Percentiles rank a stretch among this genome's conserved stretches.
Conservation (phyloP, 371 early-diverging fungal species). For the Lichtheimia corymbifera region DNA sequence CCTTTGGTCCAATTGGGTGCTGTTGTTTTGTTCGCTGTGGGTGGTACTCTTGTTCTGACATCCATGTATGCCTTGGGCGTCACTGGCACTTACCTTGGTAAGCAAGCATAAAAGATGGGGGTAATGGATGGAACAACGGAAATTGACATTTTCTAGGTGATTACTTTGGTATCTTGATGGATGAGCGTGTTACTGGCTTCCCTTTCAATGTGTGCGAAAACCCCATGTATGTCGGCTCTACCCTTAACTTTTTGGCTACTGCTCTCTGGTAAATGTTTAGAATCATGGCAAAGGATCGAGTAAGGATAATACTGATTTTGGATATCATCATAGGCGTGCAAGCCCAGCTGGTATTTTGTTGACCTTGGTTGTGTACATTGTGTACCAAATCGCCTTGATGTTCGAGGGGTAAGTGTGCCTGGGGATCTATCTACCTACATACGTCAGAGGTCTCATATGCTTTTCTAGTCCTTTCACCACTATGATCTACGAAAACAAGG, state of each 20-base stretch:
- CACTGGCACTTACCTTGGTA: conserved; percentile 89
- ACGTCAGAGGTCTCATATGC: neutral
- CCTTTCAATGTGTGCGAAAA: conserved; percentile 91
- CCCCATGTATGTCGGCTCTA: conserved; percentile 95
- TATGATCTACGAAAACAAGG: conserved; percentile 77
- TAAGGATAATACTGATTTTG: neutral
- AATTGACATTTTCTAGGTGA: conserved; percentile 62
- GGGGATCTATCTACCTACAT: neutral
- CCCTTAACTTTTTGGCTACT: conserved; percentile 81
- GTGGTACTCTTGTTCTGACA: conserved; percentile 79
- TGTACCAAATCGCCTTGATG: conserved; percentile 73
- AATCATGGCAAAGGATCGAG: neutral
- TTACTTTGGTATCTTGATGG: conserved; percentile 94
- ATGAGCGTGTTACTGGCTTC: conserved; percentile 82
- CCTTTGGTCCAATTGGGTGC: conserved; percentile 50
- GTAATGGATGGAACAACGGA: neutral
- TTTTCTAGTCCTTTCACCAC: conserved; percentile 70
- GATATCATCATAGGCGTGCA: conserved; percentile 43
- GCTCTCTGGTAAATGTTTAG: conserved; percentile 71
- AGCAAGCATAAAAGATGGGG: conserved; percentile 9
- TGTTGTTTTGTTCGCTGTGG: conserved; percentile 56
- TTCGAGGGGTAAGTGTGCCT: conserved; percentile 77
- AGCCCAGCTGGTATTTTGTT: conserved; percentile 73
- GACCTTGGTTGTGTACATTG: conserved; percentile 69
- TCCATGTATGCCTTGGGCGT: conserved; percentile 88